Evolutionary conservation across 805 yeast species (phyloP).

Genomic region (Scheffersomyces stipitis): DNA sequence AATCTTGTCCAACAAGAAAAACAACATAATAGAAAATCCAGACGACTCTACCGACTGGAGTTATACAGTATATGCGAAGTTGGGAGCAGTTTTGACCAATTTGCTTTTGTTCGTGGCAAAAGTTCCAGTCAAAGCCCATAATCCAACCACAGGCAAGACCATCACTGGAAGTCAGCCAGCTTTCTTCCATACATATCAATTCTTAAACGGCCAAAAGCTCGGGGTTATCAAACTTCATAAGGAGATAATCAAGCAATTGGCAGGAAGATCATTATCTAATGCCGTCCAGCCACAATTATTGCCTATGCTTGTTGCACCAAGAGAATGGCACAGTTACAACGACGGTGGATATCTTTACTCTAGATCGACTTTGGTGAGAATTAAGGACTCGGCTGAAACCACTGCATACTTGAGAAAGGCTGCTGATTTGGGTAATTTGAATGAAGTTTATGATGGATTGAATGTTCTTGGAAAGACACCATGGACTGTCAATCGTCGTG

Average conservation of each 20-base stretch:
- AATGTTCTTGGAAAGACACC: slow-evolving; percentile 84
- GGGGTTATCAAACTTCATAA: slow-evolving; percentile 82
- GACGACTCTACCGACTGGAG: slow-evolving; percentile 20
- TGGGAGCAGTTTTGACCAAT: slow-evolving; percentile 80
- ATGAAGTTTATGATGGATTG: slow-evolving; percentile 71
- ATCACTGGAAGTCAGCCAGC: slow-evolving; percentile 86
- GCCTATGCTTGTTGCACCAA: slow-evolving; percentile 92
- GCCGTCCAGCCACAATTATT: slow-evolving; percentile 80
- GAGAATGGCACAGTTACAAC: slow-evolving; percentile 80
- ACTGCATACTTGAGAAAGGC: slow-evolving; percentile 86
- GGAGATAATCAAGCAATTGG: slow-evolving; percentile 61
- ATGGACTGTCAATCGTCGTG: slow-evolving; percentile 83
- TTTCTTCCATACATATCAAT: slow-evolving; percentile 84
- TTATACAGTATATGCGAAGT: slow-evolving; percentile 45
- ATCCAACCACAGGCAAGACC: slow-evolving; percentile 69
- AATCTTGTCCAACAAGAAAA: slow-evolving; percentile 28
- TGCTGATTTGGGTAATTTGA: slow-evolving; percentile 62
- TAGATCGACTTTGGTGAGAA: slow-evolving; percentile 64
- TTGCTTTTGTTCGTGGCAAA: slow-evolving; percentile 78
- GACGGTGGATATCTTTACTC: slow-evolving; percentile 82
- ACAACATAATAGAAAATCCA: slow-evolving; percentile 9
- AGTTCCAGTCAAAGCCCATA: slow-evolving; percentile 74
- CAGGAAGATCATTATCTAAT: slow-evolving; percentile 62
- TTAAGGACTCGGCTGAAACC: slow-evolving; percentile 86
- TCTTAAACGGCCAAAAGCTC: slow-evolving; percentile 69